These are phyloP conservation scores for Puccinia hordei DNA, from an alignment of 1,284 basidiomycete species.

Conservation along the genomic window DNA sequence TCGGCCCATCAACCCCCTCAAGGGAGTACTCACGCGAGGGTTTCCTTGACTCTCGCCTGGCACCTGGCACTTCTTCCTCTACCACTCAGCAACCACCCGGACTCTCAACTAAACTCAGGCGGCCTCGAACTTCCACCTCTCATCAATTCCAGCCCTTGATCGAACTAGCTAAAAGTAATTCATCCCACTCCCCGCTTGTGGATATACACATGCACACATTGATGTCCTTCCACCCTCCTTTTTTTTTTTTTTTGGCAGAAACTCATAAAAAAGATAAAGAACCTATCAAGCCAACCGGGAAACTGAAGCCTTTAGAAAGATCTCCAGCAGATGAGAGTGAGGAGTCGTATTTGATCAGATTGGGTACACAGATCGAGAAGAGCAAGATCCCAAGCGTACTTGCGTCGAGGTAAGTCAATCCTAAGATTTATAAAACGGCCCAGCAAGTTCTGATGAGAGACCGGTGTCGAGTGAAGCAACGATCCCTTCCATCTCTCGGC, in stretches of 20 bases:
- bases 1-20: background rate
- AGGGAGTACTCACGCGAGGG: background rate
- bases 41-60: background rate
- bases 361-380: conserved; percentile 11
- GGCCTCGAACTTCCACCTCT: background rate
- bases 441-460: too few species aligned
- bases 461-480: too few species aligned
- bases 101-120: background rate
- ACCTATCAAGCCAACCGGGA: background rate
- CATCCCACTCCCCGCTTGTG: background rate
- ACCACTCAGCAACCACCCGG: background rate
- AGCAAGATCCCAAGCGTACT: conserved; percentile 35
- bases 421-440: too few species aligned
- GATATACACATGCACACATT: background rate
- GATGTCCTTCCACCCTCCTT: too few species aligned
- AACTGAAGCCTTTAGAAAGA: conserved; percentile 21
- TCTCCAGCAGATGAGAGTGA: background rate
- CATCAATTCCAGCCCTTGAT: background rate
- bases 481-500: conserved; percentile 65
- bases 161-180: conserved; percentile 2
- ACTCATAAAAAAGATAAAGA: background rate
- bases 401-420: conserved; percentile 33
- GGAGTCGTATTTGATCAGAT: conserved; percentile 26
- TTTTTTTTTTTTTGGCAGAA: background rate
- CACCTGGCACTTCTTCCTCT: background rate